Evolutionary conservation across 495 filamentous ascomycete genomes (phyloP).

Genomic region (Hapsidospora chrysogenum): DNA sequence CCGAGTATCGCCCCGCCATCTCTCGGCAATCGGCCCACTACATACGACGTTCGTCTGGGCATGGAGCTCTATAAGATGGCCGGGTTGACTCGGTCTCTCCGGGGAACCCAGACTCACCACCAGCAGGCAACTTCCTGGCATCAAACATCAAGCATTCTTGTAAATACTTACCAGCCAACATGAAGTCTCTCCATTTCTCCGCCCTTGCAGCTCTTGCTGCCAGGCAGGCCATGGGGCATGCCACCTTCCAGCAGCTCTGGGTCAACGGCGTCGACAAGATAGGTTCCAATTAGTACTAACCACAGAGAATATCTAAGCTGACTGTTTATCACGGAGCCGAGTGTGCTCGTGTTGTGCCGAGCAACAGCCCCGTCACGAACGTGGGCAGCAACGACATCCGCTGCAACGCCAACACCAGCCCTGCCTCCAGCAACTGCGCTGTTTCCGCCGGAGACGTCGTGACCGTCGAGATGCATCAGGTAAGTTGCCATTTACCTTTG

Average conservation of each 20-base stretch:
- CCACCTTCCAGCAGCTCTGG: conserved; percentile 36
- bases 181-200: conserved; percentile 22
- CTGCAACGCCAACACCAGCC: conserved; percentile 21
- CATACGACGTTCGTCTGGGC: no score
- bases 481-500: conserved; percentile 6
- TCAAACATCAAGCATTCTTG: no score
- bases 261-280: conserved; percentile 31
- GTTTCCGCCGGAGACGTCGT: conserved; percentile 29
- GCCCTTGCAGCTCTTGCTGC: conserved; percentile 15
- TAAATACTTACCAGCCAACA: conserved; percentile 8
- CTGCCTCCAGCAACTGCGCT: conserved; percentile 21
- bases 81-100: background rate
- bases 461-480: conserved; percentile 36
- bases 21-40: no score
- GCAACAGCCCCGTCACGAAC: conserved; percentile 30
- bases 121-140: no score
- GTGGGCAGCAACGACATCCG: conserved; percentile 19
- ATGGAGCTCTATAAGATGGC: background rate
- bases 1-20: no score
- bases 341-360: conserved; percentile 20
- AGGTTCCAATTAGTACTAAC: conserved; percentile 9
- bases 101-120: background rate
- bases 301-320: background rate
- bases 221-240: conserved; percentile 23
- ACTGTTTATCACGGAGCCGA: conserved; percentile 13